Conservation (phyloP, 805 yeast species). For the Pichia heedii region DNA sequence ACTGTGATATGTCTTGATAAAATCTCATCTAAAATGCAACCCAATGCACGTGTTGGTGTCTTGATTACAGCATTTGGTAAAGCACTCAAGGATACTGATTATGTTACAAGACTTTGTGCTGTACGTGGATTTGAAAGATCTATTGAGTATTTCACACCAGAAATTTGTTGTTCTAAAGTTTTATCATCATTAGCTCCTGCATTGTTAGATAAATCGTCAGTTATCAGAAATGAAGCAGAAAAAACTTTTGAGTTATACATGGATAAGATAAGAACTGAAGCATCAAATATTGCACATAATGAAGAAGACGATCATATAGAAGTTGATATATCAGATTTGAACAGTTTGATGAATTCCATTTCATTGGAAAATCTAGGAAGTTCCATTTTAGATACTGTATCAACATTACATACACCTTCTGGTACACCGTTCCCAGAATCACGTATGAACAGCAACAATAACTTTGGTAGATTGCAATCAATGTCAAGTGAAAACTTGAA, state of each 20-base stretch:
- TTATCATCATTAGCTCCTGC: constrained; percentile 81
- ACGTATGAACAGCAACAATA: background rate
- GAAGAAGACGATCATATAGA: constrained; percentile 21
- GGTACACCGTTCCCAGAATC: constrained; percentile 5
- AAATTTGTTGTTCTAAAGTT: constrained; percentile 69
- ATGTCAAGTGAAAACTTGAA: constrained; percentile 1
- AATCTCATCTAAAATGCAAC: constrained; percentile 51
- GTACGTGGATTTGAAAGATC: constrained; percentile 62
- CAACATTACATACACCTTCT: constrained; percentile 1
- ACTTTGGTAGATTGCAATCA: background rate
- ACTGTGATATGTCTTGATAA: constrained; percentile 63
- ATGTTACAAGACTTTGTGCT: constrained; percentile 69
- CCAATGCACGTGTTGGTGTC: constrained; percentile 55
- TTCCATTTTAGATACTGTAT: constrained; percentile 1
- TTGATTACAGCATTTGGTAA: constrained; percentile 80
- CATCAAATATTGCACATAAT: constrained; percentile 26
- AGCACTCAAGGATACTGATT: constrained; percentile 70
- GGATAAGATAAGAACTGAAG: constrained; percentile 41
- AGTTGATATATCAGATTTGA: constrained; percentile 12
- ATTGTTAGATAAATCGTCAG: constrained; percentile 61
- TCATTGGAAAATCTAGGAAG: constrained; percentile 19
- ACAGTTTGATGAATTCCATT: constrained; percentile 11
- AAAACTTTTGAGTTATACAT: constrained; percentile 56
- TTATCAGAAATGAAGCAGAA: constrained; percentile 67
- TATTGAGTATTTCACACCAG: constrained; percentile 58